Evolutionary conservation across 75 land plant genomes (phyloP), one percentile per base, ranked within the genome.

Genomic region (Sequoia sempervirens): DNA sequence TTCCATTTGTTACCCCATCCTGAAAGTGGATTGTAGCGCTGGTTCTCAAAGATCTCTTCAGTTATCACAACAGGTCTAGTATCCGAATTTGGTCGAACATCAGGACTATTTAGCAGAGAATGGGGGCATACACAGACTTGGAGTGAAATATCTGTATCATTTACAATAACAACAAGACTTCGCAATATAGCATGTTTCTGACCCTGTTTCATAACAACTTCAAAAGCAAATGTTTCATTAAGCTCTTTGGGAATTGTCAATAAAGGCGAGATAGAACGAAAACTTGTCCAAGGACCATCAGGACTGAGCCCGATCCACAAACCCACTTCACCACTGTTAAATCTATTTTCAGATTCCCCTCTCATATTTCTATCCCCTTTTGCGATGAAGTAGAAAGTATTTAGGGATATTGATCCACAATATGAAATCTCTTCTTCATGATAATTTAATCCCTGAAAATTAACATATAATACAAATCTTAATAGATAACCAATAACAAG

Each of bases 21-120:
- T 82, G 93, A 88, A 81, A 87, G 84, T 68, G 94, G 92, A 40
- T 93, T 93, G 86, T 92, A 94, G 26, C 93, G 86, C 80, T 95
- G 94, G 84, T 95, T 95, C 85, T 95, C 92, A 86, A 92, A 93
- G 13, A 89, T 83, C 73, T 95, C 93, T 87, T 93, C 99, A 26
- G 83, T 68, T 46, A 90, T 81, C 20, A 75, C 47, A 69, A 69
- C 85, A 36, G 78, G 28, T 78, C 84, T 80, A 32, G 81, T 82
- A 80, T 53, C 83, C 50, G 32, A 32, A 28, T 64, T 58, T 69
- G 52, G 45, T 43, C 69, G 28, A 72, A 81, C 81, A 84, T 89
- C 86, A 30, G 83, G 88, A 68, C 28, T 85, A 43, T 83, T 45
- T 68, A 93, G 81, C 40, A 88, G 53, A 80, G 90, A 84, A 1